Evolutionary conservation across 2,329 filamentous ascomycete species (phyloP).

Genomic region (Xylaria multiplex): DNA sequence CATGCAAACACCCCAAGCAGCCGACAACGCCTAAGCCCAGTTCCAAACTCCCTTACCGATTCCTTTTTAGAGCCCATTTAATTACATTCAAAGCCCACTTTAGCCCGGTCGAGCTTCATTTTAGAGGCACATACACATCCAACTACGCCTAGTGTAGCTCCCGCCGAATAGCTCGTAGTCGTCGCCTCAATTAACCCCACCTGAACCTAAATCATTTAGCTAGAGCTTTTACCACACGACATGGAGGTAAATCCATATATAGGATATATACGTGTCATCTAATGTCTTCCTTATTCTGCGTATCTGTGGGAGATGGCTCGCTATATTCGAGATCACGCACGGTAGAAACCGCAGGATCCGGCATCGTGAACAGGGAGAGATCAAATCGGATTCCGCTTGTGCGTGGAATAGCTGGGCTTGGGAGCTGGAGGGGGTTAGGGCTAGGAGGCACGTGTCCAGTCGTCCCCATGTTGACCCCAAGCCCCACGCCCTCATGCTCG

Average conservation of each 20-base stretch:
- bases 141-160: neutral
- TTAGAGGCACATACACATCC: too few species aligned
- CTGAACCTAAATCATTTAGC: neutral
- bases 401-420: slow-evolving; percentile 28
- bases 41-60: too few species aligned
- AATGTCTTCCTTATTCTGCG: neutral
- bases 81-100: too few species aligned
- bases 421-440: slow-evolving; percentile 15
- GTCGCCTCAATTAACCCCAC: too few species aligned
- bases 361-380: slow-evolving; percentile 7
- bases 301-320: slow-evolving; percentile 21
- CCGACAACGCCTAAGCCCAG: too few species aligned
- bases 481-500: slow-evolving; percentile 11
- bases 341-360: neutral
- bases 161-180: neutral
- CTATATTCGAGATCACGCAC: neutral
- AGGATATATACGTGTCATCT: neutral
- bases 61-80: too few species aligned
- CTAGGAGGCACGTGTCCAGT: neutral
- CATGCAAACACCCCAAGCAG: too few species aligned
- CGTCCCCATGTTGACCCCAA: slow-evolving; percentile 11
- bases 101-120: too few species aligned
- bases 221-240: neutral
- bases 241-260: neutral
- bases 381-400: slow-evolving; percentile 11